Evolutionary conservation across 73 alveolate genomes (phyloP).

Genomic region (Paramecium primaurelia): DNA sequence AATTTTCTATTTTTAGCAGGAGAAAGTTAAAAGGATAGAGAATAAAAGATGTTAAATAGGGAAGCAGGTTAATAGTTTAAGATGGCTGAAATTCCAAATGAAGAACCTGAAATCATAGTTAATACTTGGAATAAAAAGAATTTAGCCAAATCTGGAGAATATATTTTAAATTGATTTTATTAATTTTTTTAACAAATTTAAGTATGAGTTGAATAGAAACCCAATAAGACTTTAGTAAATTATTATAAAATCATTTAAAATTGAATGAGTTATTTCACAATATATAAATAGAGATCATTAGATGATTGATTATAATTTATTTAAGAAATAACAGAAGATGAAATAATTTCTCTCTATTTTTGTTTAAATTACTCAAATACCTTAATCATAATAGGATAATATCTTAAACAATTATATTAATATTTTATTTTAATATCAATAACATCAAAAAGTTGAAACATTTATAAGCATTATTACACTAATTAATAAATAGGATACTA

Average conservation of each 20-base stretch:
- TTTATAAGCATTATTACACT: no score
- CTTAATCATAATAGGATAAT: no score
- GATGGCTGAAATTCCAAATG: background rate
- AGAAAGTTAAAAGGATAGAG: background rate
- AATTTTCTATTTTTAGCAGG: background rate
- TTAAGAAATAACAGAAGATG: background rate
- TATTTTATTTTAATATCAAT: no score
- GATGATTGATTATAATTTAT: background rate
- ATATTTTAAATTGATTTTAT: background rate
- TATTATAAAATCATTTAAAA: background rate
- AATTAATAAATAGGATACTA: no score
- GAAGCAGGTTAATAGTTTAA: background rate
- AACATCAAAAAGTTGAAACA: no score
- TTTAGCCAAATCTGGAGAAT: conserved; percentile 18
- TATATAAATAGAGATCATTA: background rate
- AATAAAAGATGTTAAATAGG: background rate
- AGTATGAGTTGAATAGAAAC: background rate
- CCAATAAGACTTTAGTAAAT: background rate
- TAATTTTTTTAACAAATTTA: background rate
- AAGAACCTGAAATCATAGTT: background rate
- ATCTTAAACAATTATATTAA: no score
- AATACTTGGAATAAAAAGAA: background rate
- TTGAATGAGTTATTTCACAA: background rate
- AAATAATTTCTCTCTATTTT: background rate
- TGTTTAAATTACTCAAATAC: no score